Percentiles rank a stretch among this genome's conserved stretches.
Conservation (phyloP, 768 basidiomycete genomes). For the Russula vinacea region DNA sequence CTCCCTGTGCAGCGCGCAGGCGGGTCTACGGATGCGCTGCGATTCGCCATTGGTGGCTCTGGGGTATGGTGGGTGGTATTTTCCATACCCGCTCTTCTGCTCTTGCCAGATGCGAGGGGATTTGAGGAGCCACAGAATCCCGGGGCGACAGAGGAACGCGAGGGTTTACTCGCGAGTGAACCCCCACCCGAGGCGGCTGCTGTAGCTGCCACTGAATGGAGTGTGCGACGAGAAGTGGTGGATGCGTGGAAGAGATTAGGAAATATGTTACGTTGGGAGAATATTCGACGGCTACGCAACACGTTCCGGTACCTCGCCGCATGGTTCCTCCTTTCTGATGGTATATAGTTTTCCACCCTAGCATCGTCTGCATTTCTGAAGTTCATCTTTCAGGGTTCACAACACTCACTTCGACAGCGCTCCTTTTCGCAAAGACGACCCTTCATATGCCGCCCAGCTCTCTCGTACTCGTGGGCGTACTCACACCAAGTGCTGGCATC, state of each 20-base stretch:
- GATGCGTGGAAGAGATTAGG: too few relatives aligned
- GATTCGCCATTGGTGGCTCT: slow-evolving; percentile 77
- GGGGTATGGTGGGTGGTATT: slow-evolving; percentile 88
- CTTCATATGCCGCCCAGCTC: slow-evolving; percentile 44
- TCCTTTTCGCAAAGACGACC: slow-evolving; percentile 87
- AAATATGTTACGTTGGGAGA: too few relatives aligned
- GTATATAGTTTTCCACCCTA: too few relatives aligned
- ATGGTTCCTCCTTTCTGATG: too few relatives aligned
- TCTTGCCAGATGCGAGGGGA: slow-evolving; percentile 53
- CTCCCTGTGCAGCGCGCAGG: slow-evolving; percentile 64
- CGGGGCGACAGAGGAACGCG: slow-evolving; percentile 13
- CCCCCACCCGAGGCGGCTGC: background rate
- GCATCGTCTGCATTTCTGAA: too few relatives aligned
- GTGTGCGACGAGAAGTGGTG: too few relatives aligned
- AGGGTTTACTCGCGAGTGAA: slow-evolving; percentile 22
- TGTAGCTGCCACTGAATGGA: too few relatives aligned
- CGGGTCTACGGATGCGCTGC: slow-evolving; percentile 73
- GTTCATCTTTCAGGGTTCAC: slow-evolving; percentile 61
- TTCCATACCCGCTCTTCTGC: slow-evolving; percentile 69
- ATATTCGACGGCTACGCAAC: too few relatives aligned
- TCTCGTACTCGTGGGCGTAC: slow-evolving; percentile 65
- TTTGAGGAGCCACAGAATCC: slow-evolving; percentile 29
- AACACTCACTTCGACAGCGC: slow-evolving; percentile 63
- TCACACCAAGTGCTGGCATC: slow-evolving; percentile 77
- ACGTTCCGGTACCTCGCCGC: too few relatives aligned